Conservation (phyloP, 306 rosid species). For the Sophora flavescens region DNA sequence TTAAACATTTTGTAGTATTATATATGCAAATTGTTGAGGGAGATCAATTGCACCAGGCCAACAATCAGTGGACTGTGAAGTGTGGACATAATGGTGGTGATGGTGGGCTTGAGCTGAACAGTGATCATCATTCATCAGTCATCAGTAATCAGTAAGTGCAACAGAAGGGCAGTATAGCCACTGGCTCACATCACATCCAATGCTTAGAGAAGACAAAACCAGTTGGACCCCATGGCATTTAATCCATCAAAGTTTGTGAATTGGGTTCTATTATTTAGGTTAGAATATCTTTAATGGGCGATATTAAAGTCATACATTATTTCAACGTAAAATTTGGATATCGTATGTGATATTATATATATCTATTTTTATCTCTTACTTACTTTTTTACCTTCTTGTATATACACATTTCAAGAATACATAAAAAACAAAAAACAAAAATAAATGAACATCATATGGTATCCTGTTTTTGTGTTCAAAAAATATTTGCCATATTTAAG, state of each 20-base stretch:
- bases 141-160: neutral
- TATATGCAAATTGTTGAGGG: constrained; percentile 48
- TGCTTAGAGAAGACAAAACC: neutral
- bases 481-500: too few species aligned
- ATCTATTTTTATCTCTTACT: too few species aligned
- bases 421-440: too few species aligned
- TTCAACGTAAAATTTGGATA: too few species aligned
- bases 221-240: neutral
- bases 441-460: too few species aligned
- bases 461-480: too few species aligned
- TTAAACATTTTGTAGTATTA: constrained; percentile 3
- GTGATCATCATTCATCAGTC: constrained; percentile 33
- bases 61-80: constrained; percentile 23
- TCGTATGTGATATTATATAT: too few species aligned
- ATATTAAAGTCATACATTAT: too few species aligned
- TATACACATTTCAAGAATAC: too few species aligned
- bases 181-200: neutral
- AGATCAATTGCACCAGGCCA: constrained; percentile 51
- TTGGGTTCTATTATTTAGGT: too few species aligned
- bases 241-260: neutral
- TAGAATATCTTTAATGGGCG: too few species aligned
- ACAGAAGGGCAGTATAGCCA: neutral
- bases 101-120: constrained; percentile 37
- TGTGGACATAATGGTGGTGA: constrained; percentile 42
- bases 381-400: too few species aligned